Conservation (phyloP, 805 yeast genomes). For the Starmera quercuum region DNA sequence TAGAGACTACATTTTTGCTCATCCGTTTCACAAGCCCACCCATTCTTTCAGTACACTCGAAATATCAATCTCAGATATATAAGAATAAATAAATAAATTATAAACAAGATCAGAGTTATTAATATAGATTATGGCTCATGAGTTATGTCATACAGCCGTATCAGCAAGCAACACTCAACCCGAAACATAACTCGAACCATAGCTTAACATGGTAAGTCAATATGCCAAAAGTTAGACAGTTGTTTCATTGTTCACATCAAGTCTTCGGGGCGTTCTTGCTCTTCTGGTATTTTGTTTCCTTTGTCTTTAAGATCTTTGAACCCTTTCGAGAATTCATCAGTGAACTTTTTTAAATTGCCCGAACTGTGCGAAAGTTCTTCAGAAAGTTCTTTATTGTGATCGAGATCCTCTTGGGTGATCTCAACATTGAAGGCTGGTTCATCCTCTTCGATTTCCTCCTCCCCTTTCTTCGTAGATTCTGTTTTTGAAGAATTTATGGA, state of each 20-base stretch:
- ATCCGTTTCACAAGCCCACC: too few species aligned
- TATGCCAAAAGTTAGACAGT: too few species aligned
- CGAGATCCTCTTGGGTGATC: conserved; percentile 6
- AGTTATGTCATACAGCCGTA: too few species aligned
- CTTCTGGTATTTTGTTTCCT: conserved; percentile 14
- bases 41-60: too few species aligned
- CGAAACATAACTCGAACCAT: too few species aligned
- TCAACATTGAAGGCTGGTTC: conserved; percentile 12
- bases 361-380: conserved; percentile 5
- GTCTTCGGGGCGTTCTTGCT: conserved; percentile 19
- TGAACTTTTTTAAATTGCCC: conserved; percentile 2
- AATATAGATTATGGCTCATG: too few species aligned
- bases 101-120: too few species aligned
- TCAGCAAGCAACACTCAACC: too few species aligned
- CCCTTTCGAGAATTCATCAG: conserved; percentile 7
- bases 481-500: background rate
- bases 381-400: conserved; percentile 4
- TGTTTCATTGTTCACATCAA: conserved; percentile 10
- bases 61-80: too few species aligned
- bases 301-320: conserved; percentile 14
- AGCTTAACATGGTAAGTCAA: too few species aligned
- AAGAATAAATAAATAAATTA: too few species aligned
- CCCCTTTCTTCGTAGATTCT: background rate
- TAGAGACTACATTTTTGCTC: too few species aligned
- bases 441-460: background rate